Evolutionary conservation across 352 stramenopile genomes (phyloP).

Genomic region (Globisporangium emineosum): DNA sequence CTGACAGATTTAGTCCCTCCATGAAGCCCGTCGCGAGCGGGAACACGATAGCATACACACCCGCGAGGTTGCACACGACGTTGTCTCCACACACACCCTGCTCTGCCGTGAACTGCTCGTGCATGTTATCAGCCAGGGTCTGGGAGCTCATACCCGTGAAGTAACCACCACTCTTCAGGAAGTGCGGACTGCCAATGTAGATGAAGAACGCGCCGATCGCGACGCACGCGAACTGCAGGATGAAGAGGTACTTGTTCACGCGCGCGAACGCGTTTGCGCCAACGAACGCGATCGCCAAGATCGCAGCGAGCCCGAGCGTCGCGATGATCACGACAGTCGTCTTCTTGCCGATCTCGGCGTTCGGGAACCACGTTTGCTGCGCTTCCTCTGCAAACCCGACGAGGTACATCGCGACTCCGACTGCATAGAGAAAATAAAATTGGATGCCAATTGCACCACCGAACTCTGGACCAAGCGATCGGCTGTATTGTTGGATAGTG

Average conservation of each 20-base stretch:
- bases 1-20: conserved; percentile 79
- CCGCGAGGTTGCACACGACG: conserved; percentile 36
- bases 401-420: conserved; percentile 74
- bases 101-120: conserved; percentile 39
- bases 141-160: conserved; percentile 44
- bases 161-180: conserved; percentile 40
- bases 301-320: conserved; percentile 32
- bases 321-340: conserved; percentile 51
- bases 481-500: conserved; percentile 23
- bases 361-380: conserved; percentile 48
- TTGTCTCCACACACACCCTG: conserved; percentile 31
- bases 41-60: conserved; percentile 72
- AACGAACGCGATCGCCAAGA: conserved; percentile 58
- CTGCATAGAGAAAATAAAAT: conserved; percentile 86
- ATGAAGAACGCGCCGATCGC: conserved; percentile 50
- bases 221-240: conserved; percentile 66
- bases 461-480: conserved; percentile 78
- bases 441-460: conserved; percentile 87
- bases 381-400: conserved; percentile 76
- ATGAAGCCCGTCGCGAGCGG: conserved; percentile 82
- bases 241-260: conserved; percentile 76
- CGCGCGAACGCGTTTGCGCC: conserved; percentile 67
- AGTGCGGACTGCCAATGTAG: conserved; percentile 27
- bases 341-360: conserved; percentile 35
- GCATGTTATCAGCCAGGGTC: conserved; percentile 48